Evolutionary conservation across 2,329 filamentous ascomycete species (phyloP).

Genomic region (Gnomoniopsis sp.): DNA sequence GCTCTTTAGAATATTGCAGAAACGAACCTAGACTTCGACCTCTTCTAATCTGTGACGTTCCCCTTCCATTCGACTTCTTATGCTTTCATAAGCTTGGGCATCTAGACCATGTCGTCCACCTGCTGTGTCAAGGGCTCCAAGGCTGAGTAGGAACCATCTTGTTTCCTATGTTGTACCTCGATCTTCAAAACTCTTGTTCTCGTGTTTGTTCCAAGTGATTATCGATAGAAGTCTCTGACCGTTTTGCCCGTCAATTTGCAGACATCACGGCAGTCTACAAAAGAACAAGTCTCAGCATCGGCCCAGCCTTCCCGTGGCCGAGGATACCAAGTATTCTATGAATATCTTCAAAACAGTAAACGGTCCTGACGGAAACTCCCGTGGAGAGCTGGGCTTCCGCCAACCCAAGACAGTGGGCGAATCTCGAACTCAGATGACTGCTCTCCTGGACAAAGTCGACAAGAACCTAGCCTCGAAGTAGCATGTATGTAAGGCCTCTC

Average conservation of each 20-base stretch:
- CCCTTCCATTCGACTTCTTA: too few relatives aligned
- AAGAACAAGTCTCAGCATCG: not conserved
- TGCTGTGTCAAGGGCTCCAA: not conserved
- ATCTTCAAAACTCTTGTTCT: not conserved
- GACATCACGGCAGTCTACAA: not conserved
- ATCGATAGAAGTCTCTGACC: not conserved
- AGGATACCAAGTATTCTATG: conserved; percentile 6
- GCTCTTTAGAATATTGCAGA: too few relatives aligned
- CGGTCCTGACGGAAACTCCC: not conserved
- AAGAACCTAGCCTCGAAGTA: not conserved
- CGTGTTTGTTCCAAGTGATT: not conserved
- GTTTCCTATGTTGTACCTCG: not conserved
- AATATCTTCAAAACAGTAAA: not conserved
- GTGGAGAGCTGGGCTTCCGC: conserved; percentile 6
- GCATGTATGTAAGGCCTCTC: not conserved
- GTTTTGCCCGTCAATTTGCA: not conserved
- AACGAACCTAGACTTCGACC: too few relatives aligned
- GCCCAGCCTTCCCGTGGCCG: not conserved
- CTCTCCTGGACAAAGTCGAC: conserved; percentile 2
- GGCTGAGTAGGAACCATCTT: not conserved
- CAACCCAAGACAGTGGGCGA: not conserved
- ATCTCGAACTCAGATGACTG: conserved; percentile 4
- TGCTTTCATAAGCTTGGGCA: too few relatives aligned
- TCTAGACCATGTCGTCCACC: not conserved
- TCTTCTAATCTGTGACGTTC: too few relatives aligned